Conservation (phyloP, 2,329 filamentous ascomycete species). For the Xylariaceae sp. region DNA sequence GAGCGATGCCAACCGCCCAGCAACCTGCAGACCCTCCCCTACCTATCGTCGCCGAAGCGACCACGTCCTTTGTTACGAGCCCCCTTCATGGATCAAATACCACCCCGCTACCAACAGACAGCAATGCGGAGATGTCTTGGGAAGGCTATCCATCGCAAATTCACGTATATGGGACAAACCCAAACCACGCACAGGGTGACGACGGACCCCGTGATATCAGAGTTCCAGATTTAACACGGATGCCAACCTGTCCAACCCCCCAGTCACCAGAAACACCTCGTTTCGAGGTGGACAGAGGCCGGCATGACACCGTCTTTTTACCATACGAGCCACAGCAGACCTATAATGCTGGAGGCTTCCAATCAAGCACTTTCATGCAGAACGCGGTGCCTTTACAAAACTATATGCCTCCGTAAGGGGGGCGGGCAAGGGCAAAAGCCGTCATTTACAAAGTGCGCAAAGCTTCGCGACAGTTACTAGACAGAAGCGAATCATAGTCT, state of each 20-base stretch:
- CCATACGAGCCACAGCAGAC: constrained; percentile 21
- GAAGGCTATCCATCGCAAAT: constrained; percentile 23
- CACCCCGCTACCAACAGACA: constrained; percentile 6
- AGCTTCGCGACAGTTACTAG: too few relatives aligned
- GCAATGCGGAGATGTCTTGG: constrained; percentile 20
- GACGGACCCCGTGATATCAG: constrained; percentile 9
- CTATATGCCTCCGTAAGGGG: constrained; percentile 24
- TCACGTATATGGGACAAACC: constrained; percentile 11
- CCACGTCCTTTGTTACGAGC: constrained; percentile 15
- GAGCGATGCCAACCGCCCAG: constrained; percentile 10
- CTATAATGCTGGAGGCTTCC: constrained; percentile 12
- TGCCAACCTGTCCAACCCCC: constrained; percentile 14
- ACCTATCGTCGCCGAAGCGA: constrained; percentile 15
- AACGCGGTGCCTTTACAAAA: constrained; percentile 22
- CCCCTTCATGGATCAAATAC: constrained; percentile 16
- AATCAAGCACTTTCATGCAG: constrained; percentile 17
- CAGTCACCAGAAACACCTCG: constrained; percentile 12
- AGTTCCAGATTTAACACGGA: constrained; percentile 7
- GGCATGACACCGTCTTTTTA: constrained; percentile 18
- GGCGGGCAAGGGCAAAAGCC: too few relatives aligned
- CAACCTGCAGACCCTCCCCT: constrained; percentile 16
- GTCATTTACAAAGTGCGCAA: too few relatives aligned
- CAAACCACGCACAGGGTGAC: constrained; percentile 14
- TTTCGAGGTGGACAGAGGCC: constrained; percentile 17
- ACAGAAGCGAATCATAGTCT: background rate